Base-by-base conservation (phyloP, 2,329 filamentous ascomycete genomes). In the Arachnopeziza araneosa region DNA sequence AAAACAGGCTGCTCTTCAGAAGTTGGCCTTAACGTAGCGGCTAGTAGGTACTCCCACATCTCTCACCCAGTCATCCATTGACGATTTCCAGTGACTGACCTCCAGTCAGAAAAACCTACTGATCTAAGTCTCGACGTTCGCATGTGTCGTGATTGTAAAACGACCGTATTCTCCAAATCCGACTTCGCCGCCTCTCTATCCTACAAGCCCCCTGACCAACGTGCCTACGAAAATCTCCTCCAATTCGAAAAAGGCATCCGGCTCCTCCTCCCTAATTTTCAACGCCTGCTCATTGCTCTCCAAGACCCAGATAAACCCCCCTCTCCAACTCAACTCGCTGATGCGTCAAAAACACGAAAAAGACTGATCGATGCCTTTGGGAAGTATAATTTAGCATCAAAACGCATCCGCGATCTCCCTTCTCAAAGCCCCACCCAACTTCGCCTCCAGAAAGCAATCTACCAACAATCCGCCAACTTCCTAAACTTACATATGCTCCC, bases 131-230 rank as follows among this genome's bases (percentile, higher is more conserved):
- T 98, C 51, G 91, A 96, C 70, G 79, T 99, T 19, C 86, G 95
- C 50, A 93, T 99, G 83, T 99, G 95, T 75, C 89, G 88, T 69
- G 91, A 96, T 59, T 99, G 95, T 77, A 91, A 83, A 65, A 76
- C 82, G 32, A 90, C 84, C 0, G 75, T 90, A 22, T 91, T 90
- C 73, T 83, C 83, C 69, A 84, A 83, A 67, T 80, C 83, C 61
- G 88, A 90, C 66, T 90, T 90, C 68, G 79, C 80, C 32, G 79
- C 80, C 30, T 83, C 86, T 63, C 71, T 86, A 9, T 75, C 77
- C 1, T 76, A 80, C 21, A 81, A 80, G 64, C 80, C 84, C n/a
- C 79, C 84, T 21, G 82, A 87, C 62, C 80, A 86, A 65, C 80
- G 84, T 32, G 79, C 85, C 0, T 90, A 89, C 68, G 83, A 87